phyloP scores from a whole-genome alignment of 1,284 basidiomycete genomes.

The Caloboletus inedulis region DNA sequence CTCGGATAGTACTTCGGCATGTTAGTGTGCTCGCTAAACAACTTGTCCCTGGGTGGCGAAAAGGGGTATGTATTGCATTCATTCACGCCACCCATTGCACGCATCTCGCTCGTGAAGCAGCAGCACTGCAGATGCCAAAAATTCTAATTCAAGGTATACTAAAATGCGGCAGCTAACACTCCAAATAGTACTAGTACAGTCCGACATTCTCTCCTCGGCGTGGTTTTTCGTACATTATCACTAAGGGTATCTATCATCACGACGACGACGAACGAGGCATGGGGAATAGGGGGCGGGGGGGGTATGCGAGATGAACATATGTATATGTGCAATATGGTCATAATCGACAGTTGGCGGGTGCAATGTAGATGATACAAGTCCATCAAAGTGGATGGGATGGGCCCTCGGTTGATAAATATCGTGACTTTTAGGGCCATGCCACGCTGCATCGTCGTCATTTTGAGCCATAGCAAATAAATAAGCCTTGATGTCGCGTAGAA shows the following conservation, averaged over 20 bases:
- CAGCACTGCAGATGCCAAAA: conserved; percentile 22
- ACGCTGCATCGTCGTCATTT: conserved; percentile 27
- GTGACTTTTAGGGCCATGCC: conserved; percentile 17
- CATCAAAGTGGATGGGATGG: conserved; percentile 11
- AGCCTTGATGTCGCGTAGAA: conserved; percentile 20
- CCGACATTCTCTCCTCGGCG: conserved; percentile 28
- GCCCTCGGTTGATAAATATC: conserved; percentile 32
- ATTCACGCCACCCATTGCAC: conserved; percentile 20
- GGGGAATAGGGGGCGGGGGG: conserved; percentile 6
- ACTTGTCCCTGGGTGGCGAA: conserved; percentile 29
- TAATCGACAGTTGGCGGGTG: conserved; percentile 26
- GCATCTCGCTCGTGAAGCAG: conserved; percentile 1
- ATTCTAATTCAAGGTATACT: conserved; percentile 39
- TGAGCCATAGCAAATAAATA: conserved; percentile 31
- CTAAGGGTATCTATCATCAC: conserved; percentile 35
- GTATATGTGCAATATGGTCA: conserved; percentile 32
- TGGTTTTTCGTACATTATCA: conserved; percentile 29
- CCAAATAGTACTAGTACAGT: conserved; percentile 35
- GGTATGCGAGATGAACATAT: conserved; percentile 23
- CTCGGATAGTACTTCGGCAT: conserved; percentile 15
- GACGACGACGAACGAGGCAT: conserved; percentile 26
- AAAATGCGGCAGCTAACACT: conserved; percentile 31
- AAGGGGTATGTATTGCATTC: conserved; percentile 12
- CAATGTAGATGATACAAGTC: conserved; percentile 34
- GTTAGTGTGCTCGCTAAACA: conserved; percentile 19